Evolutionary conservation across 306 rosid species (phyloP), one percentile per base, ranked within the genome.

Genomic region (Begonia fuchsioides): DNA sequence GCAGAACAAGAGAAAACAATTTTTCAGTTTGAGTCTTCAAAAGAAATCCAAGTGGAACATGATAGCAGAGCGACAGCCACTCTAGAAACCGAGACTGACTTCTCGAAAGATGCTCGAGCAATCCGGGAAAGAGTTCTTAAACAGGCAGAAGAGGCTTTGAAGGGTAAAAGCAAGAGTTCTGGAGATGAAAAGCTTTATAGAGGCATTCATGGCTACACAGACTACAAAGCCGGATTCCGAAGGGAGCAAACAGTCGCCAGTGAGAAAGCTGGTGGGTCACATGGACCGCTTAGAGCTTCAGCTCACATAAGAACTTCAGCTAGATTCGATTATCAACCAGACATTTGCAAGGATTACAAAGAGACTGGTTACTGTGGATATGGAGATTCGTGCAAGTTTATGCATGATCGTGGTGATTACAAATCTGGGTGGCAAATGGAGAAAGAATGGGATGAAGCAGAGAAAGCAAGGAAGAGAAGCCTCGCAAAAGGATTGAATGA

Each of bases 321-420:
- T 11, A 70, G 96, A 62, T 78, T 81, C 68, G 88, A 86, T 79
- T 86, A 86, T 72, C 93, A 86, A 70, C 95, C 93, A n/a, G 95
- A 81, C 60, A 81, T 78, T 46, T 86, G 95, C 58, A 86, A 78
- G 72, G 95, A 86, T 64, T 86, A 79, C 68, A 86, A 86, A 71
- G 88, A 81, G 68, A 81, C 93, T 38, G 90, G 93, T 49, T 86
- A 78, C 47, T 79, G 90, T 68, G 93, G 93, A 13, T 82, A 82
- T 52, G 96, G 90, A 49, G 90, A 82, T 64, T 50, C 96, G 0
- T 82, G 90, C 58, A 82, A 86, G 63, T 86, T 86, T 58, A 79
- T 82, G 96, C 96, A 86, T 64, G 96, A 82, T 64, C 83, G 93
- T n/a, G 96, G 93, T 56, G 96, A 86, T 57, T 86, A 86, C 74